Conservation (phyloP, 1,139 yeast genomes). For the Geotrichum aggregatum region DNA sequence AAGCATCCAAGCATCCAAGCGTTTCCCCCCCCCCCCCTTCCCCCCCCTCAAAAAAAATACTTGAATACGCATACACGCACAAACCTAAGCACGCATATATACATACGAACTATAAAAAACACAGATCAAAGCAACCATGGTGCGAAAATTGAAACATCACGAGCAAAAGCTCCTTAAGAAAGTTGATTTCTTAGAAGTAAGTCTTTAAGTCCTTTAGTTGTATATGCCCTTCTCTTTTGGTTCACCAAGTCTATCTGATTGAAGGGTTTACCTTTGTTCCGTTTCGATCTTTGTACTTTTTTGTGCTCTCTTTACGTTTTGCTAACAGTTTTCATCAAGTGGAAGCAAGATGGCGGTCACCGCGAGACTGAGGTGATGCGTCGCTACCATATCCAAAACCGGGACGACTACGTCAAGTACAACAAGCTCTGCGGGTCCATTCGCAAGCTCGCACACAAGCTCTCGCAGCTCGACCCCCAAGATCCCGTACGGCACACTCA, state of each 20-base stretch:
- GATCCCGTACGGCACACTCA: conserved; percentile 85
- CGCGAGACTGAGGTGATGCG: conserved; percentile 94
- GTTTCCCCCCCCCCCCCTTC: too few species aligned
- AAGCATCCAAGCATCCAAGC: too few species aligned
- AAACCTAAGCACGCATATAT: too few species aligned
- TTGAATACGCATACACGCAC: too few species aligned
- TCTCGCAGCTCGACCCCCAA: conserved; percentile 76
- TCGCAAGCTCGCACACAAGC: conserved; percentile 77
- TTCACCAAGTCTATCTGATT: too few species aligned
- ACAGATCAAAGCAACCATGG: conserved; percentile 52
- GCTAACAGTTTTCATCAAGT: conserved; percentile 32
- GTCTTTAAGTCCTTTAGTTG: too few species aligned
- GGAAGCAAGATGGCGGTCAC: conserved; percentile 96
- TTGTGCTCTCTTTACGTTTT: neutral
- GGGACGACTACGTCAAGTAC: conserved; percentile 94
- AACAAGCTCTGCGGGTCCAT: conserved; percentile 89
- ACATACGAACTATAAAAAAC: neutral
- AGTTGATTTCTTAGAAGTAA: conserved; percentile 80
- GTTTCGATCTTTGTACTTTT: neutral
- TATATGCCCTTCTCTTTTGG: too few species aligned
- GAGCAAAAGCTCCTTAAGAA: conserved; percentile 92
- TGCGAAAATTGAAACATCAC: conserved; percentile 86
- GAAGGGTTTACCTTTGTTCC: too few species aligned
- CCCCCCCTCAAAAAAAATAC: too few species aligned
- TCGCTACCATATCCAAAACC: conserved; percentile 84